These are phyloP conservation scores for Hippophae gyantsensis DNA, from an alignment of 306 rosid species.

Conservation along the genomic window DNA sequence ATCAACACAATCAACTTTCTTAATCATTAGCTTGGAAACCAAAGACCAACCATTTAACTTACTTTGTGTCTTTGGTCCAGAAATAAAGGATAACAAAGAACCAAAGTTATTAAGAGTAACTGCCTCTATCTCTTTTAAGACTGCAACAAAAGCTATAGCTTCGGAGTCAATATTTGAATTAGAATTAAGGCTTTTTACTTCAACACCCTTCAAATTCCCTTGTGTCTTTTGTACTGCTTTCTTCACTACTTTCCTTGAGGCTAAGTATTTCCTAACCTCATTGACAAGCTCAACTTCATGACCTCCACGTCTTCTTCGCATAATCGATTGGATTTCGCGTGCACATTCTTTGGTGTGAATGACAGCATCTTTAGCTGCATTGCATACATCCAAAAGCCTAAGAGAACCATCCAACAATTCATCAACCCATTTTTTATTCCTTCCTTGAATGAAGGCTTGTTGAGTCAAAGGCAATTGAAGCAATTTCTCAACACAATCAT, in stretches of 20 bases:
- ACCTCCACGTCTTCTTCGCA: constrained; percentile 16
- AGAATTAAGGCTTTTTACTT: neutral
- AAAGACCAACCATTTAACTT: constrained; percentile 21
- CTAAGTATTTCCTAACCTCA: constrained; percentile 22
- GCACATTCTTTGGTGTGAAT: constrained; percentile 24
- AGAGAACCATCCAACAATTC: constrained; percentile 27
- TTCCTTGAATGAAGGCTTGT: constrained; percentile 9
- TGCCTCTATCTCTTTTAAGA: constrained; percentile 25
- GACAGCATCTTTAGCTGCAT: constrained; percentile 22
- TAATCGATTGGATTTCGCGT: constrained; percentile 26
- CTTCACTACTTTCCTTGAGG: constrained; percentile 24
- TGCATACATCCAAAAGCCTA: constrained; percentile 21
- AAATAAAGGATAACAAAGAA: constrained; percentile 24
- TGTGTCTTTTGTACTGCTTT: constrained; percentile 18
- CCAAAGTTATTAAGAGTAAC: constrained; percentile 14
- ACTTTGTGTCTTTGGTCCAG: constrained; percentile 10
- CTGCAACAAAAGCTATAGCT: constrained; percentile 6
- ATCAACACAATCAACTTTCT: neutral
- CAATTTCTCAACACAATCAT: constrained; percentile 22
- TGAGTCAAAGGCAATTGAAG: constrained; percentile 20
- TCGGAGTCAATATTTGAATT: neutral
- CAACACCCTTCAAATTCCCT: constrained; percentile 1
- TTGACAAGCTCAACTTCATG: constrained; percentile 1
- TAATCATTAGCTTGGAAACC: constrained; percentile 14
- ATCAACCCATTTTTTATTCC: constrained; percentile 6